phyloP scores from a whole-genome alignment of 108 stramenopile species.

The Cyclostephanos invisitatus region DNA sequence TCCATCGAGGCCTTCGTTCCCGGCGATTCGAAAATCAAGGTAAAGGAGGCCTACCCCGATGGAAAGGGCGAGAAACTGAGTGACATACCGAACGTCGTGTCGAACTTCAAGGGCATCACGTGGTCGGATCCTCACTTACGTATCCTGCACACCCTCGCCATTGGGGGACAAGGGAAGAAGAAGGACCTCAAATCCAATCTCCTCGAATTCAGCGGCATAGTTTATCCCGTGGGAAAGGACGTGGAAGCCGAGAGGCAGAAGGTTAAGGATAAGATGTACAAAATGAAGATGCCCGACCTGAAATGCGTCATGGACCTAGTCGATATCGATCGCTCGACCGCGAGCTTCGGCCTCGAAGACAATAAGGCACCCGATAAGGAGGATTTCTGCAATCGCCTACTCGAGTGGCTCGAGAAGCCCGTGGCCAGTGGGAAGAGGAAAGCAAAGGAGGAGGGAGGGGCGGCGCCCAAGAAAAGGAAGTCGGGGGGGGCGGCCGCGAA shows the following conservation, averaged over 20 bases:
- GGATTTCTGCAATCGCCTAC: conserved; percentile 31
- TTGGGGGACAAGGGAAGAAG: conserved; percentile 35
- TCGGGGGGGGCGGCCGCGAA: conserved; percentile 20
- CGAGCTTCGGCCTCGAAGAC: conserved; percentile 16
- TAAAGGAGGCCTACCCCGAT: conserved; percentile 20
- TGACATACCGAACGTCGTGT: conserved; percentile 41
- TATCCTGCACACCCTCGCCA: conserved; percentile 28
- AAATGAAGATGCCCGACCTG: conserved; percentile 29
- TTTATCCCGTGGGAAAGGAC: conserved; percentile 35
- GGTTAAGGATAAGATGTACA: conserved; percentile 35
- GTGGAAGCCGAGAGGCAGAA: conserved; percentile 33
- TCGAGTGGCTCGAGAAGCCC: conserved; percentile 48
- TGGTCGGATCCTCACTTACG: conserved; percentile 39
- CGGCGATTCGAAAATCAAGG: conserved; percentile 5
- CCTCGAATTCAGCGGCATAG: conserved; percentile 44
- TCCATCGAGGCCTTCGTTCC: conserved; percentile 18
- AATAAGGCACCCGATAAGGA: conserved; percentile 30
- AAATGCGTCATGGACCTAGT: conserved; percentile 45
- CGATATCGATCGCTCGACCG: conserved; percentile 33
- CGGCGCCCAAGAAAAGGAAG: conserved; percentile 12
- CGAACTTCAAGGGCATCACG: conserved; percentile 33
- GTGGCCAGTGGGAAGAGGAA: conserved; percentile 42
- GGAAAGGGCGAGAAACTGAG: conserved; percentile 40
- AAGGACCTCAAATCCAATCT: conserved; percentile 43
- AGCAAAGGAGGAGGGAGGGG: conserved; percentile 3